phyloP scores from a whole-genome alignment of 352 stramenopile species.

The Globisporangium cylindrosporum region DNA sequence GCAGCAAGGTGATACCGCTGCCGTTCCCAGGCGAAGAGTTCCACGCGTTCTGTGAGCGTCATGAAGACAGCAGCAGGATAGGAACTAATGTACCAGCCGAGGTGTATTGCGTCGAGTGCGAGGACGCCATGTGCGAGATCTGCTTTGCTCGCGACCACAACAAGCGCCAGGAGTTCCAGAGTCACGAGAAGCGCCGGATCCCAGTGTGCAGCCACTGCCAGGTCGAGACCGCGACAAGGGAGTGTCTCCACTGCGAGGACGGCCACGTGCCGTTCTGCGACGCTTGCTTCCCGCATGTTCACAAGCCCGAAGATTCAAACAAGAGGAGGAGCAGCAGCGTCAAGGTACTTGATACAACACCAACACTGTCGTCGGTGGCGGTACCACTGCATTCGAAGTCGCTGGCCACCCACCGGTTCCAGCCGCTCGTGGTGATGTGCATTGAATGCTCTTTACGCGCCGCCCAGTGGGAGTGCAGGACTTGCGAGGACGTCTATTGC shows the following conservation, averaged over 20 bases:
- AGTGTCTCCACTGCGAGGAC: constrained; percentile 64
- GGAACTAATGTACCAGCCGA: constrained; percentile 26
- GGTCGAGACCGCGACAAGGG: constrained; percentile 54
- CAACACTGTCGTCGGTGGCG: too few relatives aligned
- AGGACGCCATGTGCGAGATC: constrained; percentile 58
- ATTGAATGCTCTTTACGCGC: constrained; percentile 49
- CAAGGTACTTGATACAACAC: not conserved
- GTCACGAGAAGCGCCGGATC: constrained; percentile 37
- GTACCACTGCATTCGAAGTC: not conserved
- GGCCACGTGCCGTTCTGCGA: constrained; percentile 69
- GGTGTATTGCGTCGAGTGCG: constrained; percentile 69
- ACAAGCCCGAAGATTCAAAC: constrained; percentile 20
- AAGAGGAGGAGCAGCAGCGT: not conserved
- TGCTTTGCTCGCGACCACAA: constrained; percentile 68
- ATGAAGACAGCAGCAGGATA: constrained; percentile 37
- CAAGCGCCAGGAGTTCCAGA: constrained; percentile 42
- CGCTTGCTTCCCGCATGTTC: constrained; percentile 53
- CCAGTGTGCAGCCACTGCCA: constrained; percentile 46
- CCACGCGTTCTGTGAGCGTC: constrained; percentile 56
- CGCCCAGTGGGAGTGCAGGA: constrained; percentile 64
- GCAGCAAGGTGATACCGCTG: constrained; percentile 48
- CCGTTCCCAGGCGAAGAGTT: constrained; percentile 74
- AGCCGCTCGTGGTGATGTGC: constrained; percentile 62
- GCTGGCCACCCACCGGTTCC: constrained; percentile 32
- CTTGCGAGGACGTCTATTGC: constrained; percentile 63